phyloP scores from a whole-genome alignment of 306 rosid genomes.

The Acacia confusa region DNA sequence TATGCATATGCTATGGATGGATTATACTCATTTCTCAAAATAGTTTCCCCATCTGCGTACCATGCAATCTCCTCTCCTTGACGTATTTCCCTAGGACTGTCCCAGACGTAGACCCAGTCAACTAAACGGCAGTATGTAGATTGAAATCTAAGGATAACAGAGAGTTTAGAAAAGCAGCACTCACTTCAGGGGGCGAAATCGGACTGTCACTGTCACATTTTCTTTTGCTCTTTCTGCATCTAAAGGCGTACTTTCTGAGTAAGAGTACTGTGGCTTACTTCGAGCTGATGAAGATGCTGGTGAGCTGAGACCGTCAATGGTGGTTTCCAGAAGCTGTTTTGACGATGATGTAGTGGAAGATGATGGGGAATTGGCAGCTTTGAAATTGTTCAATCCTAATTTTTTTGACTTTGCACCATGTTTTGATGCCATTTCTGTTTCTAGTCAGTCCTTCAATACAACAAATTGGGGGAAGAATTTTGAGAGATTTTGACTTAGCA shows the following conservation, averaged over 20 bases:
- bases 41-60: conserved; percentile 97
- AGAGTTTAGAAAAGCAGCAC: conserved; percentile 15
- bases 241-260: conserved; percentile 52
- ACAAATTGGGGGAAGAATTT: conserved; percentile 1
- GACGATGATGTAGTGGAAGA: conserved; percentile 91
- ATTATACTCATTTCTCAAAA: conserved; percentile 88
- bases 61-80: conserved; percentile 99
- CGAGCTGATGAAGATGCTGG: conserved; percentile 91
- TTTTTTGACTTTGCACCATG: conserved; percentile 59
- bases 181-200: conserved; percentile 92
- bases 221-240: conserved; percentile 64
- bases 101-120: conserved; percentile 35
- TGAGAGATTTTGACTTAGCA: conserved; percentile 19
- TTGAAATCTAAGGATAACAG: conserved; percentile 15
- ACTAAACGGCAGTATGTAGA: conserved; percentile 23
- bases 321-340: conserved; percentile 67
- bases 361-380: conserved; percentile 71
- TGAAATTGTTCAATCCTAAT: conserved; percentile 43
- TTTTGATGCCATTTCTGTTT: conserved; percentile 69
- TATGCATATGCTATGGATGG: conserved; percentile 94
- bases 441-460: conserved; percentile 48
- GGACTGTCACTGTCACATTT: conserved; percentile 94
- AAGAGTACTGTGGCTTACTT: conserved; percentile 72
- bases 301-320: conserved; percentile 65
- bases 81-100: conserved; percentile 88